Percentiles rank a stretch among this genome's conserved stretches.
These are phyloP conservation scores for Poronia punctata DNA, from an alignment of 495 filamentous ascomycete species.

Conservation along the genomic window DNA sequence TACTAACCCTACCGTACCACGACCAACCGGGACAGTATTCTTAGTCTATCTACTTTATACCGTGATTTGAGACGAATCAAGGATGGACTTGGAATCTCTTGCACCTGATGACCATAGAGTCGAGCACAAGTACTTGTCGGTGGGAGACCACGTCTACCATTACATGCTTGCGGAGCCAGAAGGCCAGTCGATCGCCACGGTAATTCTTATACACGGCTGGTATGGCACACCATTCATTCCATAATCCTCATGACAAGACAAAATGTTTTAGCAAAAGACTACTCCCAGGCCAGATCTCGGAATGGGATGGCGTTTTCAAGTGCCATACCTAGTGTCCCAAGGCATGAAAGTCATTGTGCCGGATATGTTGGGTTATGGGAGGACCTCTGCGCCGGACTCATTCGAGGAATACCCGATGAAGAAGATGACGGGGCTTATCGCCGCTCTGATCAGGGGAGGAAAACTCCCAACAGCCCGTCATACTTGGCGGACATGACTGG, in stretches of 20 bases:
- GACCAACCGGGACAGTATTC: too few relatives aligned
- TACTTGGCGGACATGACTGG: conserved; percentile 83
- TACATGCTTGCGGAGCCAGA: conserved; percentile 59
- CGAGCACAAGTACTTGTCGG: conserved; percentile 44
- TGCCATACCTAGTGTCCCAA: conserved; percentile 58
- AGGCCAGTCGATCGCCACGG: conserved; percentile 45
- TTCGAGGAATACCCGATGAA: conserved; percentile 59
- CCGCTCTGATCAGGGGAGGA: conserved; percentile 29
- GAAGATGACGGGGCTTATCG: conserved; percentile 60
- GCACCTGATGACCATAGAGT: conserved; percentile 52
- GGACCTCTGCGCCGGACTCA: conserved; percentile 54
- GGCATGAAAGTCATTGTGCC: conserved; percentile 66
- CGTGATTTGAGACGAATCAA: too few relatives aligned
- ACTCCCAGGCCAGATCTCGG: conserved; percentile 54
- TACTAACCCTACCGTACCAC: too few relatives aligned
- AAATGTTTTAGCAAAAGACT: too few relatives aligned
- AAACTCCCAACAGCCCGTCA: conserved; percentile 14
- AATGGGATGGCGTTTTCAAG: conserved; percentile 71
- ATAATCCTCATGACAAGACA: neutral
- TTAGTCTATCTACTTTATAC: too few relatives aligned
- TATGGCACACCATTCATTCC: too few relatives aligned
- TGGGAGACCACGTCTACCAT: conserved; percentile 57
- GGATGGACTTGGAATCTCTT: too few relatives aligned
- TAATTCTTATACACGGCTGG: conserved; percentile 53
- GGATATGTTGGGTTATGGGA: conserved; percentile 72